phyloP scores from a whole-genome alignment of 805 yeast species.

The Sugiyamaella smithiae region DNA sequence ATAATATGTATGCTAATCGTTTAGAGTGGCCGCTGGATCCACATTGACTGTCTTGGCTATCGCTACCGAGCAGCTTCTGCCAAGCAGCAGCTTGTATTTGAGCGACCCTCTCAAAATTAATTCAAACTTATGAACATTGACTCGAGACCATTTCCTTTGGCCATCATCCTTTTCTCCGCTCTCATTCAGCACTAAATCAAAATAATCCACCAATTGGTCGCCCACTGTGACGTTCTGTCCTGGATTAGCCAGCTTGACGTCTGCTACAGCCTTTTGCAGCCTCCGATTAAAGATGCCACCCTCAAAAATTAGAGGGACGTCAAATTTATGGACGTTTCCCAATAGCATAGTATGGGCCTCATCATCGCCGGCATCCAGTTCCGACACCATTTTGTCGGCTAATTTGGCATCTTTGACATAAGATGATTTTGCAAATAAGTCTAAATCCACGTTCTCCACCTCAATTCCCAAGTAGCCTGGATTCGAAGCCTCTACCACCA shows the following conservation, averaged over 20 bases:
- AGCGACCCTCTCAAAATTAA: constrained; percentile 79
- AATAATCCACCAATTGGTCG: neutral
- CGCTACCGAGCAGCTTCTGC: constrained; percentile 27
- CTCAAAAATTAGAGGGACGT: constrained; percentile 67
- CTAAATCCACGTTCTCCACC: constrained; percentile 67
- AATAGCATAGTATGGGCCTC: constrained; percentile 64
- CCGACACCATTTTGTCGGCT: constrained; percentile 17
- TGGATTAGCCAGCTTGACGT: constrained; percentile 69
- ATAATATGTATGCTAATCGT: no score
- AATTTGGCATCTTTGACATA: constrained; percentile 23
- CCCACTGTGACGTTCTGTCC: constrained; percentile 43
- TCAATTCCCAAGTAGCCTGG: constrained; percentile 78
- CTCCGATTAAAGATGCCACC: constrained; percentile 75
- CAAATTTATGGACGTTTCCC: constrained; percentile 66
- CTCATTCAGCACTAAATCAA: neutral
- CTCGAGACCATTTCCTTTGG: constrained; percentile 62
- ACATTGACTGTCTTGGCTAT: constrained; percentile 26
- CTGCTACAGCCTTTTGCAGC: constrained; percentile 58
- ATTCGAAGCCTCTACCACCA: constrained; percentile 75
- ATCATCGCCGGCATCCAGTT: constrained; percentile 16
- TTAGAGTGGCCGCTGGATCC: constrained; percentile 18
- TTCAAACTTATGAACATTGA: constrained; percentile 80
- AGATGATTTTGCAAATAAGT: constrained; percentile 59
- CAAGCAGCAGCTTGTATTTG: constrained; percentile 70
- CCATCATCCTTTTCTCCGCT: constrained; percentile 23